Evolutionary conservation across 805 yeast species (phyloP), one percentile per base, ranked within the genome.

Genomic region (Yarrowia sp.): DNA sequence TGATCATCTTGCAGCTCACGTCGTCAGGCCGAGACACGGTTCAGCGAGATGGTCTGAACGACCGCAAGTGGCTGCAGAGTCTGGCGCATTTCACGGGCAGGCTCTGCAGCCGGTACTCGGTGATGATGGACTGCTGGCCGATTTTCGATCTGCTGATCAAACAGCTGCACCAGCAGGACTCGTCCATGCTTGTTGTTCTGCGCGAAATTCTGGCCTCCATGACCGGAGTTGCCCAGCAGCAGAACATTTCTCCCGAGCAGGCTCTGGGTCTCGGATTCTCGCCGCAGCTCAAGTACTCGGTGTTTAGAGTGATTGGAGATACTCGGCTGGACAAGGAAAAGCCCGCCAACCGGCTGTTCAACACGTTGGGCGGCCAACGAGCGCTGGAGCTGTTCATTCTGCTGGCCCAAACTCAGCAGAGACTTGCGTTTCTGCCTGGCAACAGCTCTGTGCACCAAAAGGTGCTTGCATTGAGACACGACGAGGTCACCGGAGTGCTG

Each of bases 11-110:
- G 74, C 85, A 95, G 72, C 80, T 94, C 26, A 86, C 93, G 0
- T 77, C 87, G 0, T 15, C 32, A 7, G 89, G 88, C n/a, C 82
- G 97, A 76, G 78, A 84, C 0, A 83, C 88, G 26, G 80, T 88
- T 41, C 97, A 91, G 77, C 81, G 77, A 1, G 93, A 92, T 78
- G 98, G 98, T 9, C 79, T 94, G 69, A 86, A 87, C 73, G 93
- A 90, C 69, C 82, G 89, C 35, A 87, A 85, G 72, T 94, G 98
- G 98, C 83, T 92, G 42, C 95, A 89, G 71, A 77, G 97, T 26
- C 80, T 94, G 41, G 85, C 97, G 0, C 81, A 86, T 0, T 93
- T 94, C 75, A 85, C 91, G 66, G 97, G 97, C 0, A 87, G 89
- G 68, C 78, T 92, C 5, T 85, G 91, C 77, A 77, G 84, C 72